These are phyloP conservation scores for Vanrija pseudolonga DNA, from an alignment of 1,284 basidiomycete genomes.

Conservation along the genomic window DNA sequence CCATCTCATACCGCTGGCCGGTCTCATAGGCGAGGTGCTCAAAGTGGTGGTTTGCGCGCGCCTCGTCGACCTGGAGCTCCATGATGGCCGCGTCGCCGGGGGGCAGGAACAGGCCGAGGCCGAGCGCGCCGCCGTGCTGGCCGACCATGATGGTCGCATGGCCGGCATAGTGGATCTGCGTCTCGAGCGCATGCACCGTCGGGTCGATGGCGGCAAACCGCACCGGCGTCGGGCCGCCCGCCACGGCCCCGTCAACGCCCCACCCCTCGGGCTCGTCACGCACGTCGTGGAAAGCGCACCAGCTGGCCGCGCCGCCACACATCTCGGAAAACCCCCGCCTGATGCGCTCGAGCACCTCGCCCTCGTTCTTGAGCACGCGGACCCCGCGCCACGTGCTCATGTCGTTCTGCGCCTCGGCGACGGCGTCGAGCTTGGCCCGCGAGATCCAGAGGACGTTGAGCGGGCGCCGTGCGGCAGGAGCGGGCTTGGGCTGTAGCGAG, in stretches of 20 bases:
- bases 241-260: constrained; percentile 3
- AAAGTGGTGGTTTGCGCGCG: constrained; percentile 38
- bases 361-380: constrained; percentile 41
- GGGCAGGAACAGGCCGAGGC: constrained; percentile 40
- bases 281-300: constrained; percentile 31
- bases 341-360: constrained; percentile 24
- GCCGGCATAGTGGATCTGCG: constrained; percentile 40
- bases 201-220: constrained; percentile 40
- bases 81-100: constrained; percentile 32
- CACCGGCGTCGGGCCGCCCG: constrained; percentile 4
- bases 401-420: constrained; percentile 28
- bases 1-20: constrained; percentile 25
- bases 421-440: constrained; percentile 33
- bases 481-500: too few relatives aligned
- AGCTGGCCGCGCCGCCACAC: constrained; percentile 13
- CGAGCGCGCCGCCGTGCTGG: constrained; percentile 43
- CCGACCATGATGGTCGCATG: constrained; percentile 35
- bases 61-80: constrained; percentile 34
- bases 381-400: constrained; percentile 37
- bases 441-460: constrained; percentile 46
- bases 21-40: constrained; percentile 41
- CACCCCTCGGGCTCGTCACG: constrained; percentile 33
- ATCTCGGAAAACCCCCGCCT: constrained; percentile 18
- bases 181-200: constrained; percentile 37
- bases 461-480: constrained; percentile 1